A percentile compares a stretch with the other conserved stretches of the same genome.
These are phyloP conservation scores for Xylariaceae sp. DNA, from an alignment of 2,329 filamentous ascomycete genomes.

Conservation along the genomic window DNA sequence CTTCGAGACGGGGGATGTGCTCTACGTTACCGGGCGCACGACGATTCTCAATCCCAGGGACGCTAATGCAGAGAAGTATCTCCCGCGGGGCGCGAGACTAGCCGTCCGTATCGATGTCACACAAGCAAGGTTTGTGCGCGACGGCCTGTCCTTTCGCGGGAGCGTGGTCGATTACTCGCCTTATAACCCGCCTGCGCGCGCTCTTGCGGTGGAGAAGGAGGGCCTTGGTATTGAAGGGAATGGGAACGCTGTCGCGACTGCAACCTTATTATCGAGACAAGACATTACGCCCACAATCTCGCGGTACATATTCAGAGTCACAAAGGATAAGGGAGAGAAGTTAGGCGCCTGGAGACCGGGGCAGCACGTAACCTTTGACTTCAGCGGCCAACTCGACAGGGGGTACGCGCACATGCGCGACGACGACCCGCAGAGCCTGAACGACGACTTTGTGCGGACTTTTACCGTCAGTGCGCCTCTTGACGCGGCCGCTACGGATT, in stretches of 20 bases:
- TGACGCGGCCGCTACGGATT: conserved; percentile 11
- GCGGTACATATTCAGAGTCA: conserved; percentile 51
- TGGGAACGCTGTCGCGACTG: conserved; percentile 31
- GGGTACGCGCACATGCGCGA: conserved; percentile 83
- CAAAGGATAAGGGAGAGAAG: conserved; percentile 15
- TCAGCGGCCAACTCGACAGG: conserved; percentile 59
- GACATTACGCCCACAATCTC: conserved; percentile 60
- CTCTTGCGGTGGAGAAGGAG: conserved; percentile 52
- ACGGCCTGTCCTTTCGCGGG: conserved; percentile 65
- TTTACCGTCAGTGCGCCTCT: conserved; percentile 64
- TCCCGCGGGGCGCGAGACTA: conserved; percentile 67
- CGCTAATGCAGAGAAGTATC: conserved; percentile 53
- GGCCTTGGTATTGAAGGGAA: neutral
- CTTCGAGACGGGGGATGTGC: conserved; percentile 64
- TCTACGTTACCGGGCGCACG: conserved; percentile 68
- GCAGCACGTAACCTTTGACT: conserved; percentile 73
- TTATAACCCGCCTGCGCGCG: conserved; percentile 71
- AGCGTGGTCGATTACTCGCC: conserved; percentile 56
- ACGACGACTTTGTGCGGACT: conserved; percentile 78
- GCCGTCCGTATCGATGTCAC: conserved; percentile 63
- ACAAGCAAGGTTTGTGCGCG: conserved; percentile 55
- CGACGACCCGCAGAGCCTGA: conserved; percentile 70
- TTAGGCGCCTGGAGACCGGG: conserved; percentile 55
- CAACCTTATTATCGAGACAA: conserved; percentile 54
- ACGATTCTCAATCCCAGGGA: conserved; percentile 62